phyloP scores from a whole-genome alignment of 768 basidiomycete species.

The Tulasnella sp. region DNA sequence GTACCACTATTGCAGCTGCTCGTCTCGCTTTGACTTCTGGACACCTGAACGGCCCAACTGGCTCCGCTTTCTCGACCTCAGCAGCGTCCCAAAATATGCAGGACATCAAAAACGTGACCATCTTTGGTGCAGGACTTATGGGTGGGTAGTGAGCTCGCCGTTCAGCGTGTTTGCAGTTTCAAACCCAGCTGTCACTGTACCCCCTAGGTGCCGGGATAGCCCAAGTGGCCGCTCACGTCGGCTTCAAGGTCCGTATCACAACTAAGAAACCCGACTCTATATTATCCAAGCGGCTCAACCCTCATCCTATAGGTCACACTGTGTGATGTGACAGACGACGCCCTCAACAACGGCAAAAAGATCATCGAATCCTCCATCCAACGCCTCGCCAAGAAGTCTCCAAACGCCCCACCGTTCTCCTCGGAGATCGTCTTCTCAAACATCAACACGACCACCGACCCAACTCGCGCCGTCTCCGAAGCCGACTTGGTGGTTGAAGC shows the following conservation, averaged over 20 bases:
- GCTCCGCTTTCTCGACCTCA: neutral
- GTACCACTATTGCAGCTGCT: constrained; percentile 6
- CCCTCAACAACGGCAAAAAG: constrained; percentile 37
- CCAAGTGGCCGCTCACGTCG: constrained; percentile 42
- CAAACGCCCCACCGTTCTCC: constrained; percentile 32
- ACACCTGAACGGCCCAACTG: neutral
- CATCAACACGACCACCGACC: constrained; percentile 39
- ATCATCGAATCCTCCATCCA: constrained; percentile 42
- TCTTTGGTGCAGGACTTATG: constrained; percentile 44
- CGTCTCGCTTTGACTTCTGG: constrained; percentile 10
- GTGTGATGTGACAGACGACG: constrained; percentile 39
- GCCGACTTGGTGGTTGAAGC: constrained; percentile 44
- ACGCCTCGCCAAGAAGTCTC: constrained; percentile 39
- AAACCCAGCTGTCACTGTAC: neutral
- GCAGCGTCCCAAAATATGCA: constrained; percentile 10
- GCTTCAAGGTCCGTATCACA: constrained; percentile 36
- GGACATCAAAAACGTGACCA: constrained; percentile 36
- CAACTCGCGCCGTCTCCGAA: constrained; percentile 36
- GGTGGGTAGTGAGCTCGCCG: constrained; percentile 28
- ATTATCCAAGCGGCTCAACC: neutral
- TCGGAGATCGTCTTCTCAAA: constrained; percentile 35
- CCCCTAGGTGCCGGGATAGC: constrained; percentile 42
- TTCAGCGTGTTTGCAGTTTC: neutral
- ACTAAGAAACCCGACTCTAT: neutral
- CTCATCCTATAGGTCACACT: constrained; percentile 35